These are phyloP conservation scores for Vitis hybrid DNA, from an alignment of 177 flowering plant genomes.

Conservation along the genomic window DNA sequence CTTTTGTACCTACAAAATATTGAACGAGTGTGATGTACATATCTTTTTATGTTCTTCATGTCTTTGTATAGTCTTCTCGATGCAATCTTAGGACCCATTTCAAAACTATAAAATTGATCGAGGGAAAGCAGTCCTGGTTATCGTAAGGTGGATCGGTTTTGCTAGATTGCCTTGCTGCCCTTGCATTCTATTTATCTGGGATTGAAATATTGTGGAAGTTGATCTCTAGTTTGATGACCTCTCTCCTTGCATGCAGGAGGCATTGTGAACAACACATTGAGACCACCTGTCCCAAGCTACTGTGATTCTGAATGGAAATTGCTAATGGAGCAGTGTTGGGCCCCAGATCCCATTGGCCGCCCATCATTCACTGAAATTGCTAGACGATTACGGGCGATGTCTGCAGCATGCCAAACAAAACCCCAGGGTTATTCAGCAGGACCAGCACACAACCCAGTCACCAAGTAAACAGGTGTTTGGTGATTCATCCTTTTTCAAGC, in stretches of 20 bases:
- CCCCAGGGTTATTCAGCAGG: background rate
- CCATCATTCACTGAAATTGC: slow-evolving; percentile 42
- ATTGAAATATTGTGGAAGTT: background rate
- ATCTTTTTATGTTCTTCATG: too few relatives aligned
- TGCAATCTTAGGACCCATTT: background rate
- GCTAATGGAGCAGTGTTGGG: slow-evolving; percentile 49
- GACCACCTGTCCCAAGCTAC: slow-evolving; percentile 37
- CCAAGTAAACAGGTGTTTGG: slow-evolving; percentile 3
- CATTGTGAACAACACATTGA: slow-evolving; percentile 40
- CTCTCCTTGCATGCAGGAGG: slow-evolving; percentile 27
- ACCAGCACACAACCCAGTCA: slow-evolving; percentile 8
- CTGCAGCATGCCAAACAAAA: slow-evolving; percentile 19
- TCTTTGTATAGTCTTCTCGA: too few relatives aligned
- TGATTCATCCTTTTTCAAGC: too few relatives aligned
- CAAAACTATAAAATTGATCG: too few relatives aligned
- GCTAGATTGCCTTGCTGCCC: too few relatives aligned
- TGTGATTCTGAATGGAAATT: slow-evolving; percentile 41
- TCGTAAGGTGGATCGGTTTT: too few relatives aligned
- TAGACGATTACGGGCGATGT: slow-evolving; percentile 27
- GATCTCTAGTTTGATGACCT: background rate
- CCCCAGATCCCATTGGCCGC: slow-evolving; percentile 31
- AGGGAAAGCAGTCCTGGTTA: too few relatives aligned
- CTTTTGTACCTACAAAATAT: too few relatives aligned
- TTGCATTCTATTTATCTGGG: background rate
- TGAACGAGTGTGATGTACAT: too few relatives aligned